A percentile compares a stretch with the other conserved stretches of the same genome.
These are phyloP conservation scores for Phanerochaete carnosa DNA, from an alignment of 768 basidiomycete genomes.

Conservation along the genomic window DNA sequence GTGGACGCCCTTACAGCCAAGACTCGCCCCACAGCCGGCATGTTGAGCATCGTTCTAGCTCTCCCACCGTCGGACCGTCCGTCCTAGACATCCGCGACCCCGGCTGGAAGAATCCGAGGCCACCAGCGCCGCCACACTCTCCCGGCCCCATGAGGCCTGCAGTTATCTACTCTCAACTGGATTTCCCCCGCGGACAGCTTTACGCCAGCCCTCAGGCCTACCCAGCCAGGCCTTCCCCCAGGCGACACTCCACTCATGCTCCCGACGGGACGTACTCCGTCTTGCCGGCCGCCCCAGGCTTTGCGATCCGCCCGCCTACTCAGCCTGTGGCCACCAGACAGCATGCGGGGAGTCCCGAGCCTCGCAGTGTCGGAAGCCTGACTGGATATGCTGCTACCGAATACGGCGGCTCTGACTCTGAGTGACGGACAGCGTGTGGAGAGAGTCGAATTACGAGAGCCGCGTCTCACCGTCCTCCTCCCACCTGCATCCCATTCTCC, in stretches of 20 bases:
- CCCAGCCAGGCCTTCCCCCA: neutral
- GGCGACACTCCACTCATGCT: neutral
- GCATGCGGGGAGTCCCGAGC: neutral
- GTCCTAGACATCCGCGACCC: neutral
- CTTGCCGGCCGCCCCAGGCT: neutral
- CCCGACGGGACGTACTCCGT: neutral
- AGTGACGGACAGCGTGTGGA: neutral
- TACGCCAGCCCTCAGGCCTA: neutral
- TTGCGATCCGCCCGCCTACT: neutral
- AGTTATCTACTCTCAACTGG: neutral
- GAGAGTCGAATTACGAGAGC: no score
- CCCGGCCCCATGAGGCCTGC: neutral
- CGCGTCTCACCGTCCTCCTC: no score
- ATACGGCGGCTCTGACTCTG: neutral
- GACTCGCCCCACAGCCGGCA: neutral
- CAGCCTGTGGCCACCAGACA: neutral
- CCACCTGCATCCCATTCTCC: no score
- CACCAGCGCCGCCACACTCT: neutral
- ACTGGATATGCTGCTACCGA: neutral
- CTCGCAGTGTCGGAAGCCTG: neutral
- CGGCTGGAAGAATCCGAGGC: neutral
- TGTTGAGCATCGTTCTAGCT: neutral
- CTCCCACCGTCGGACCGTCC: neutral
- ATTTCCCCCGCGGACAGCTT: no score
- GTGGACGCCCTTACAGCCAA: no score